These are phyloP conservation scores for Botryosphaeria dothidea DNA, from an alignment of 2,329 filamentous ascomycete species.

Conservation along the genomic window DNA sequence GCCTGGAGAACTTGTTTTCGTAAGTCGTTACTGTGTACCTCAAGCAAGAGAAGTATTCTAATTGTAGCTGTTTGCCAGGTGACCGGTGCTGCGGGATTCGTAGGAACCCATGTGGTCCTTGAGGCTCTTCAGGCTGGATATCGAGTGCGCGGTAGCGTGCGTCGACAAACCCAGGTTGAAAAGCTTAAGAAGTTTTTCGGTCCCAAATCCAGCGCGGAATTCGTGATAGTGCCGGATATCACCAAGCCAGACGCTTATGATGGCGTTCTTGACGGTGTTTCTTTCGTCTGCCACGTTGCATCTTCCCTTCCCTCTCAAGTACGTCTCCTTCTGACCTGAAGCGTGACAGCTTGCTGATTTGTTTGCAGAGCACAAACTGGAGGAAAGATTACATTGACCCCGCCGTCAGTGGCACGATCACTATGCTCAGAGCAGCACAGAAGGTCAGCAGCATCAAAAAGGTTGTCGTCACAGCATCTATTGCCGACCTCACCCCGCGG, in stretches of 20 bases:
- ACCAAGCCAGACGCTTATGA: slow-evolving; percentile 22
- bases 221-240: slow-evolving; percentile 24
- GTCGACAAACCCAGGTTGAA: slow-evolving; percentile 22
- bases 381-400: slow-evolving; percentile 28
- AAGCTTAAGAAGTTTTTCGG: slow-evolving; percentile 20
- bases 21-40: background rate
- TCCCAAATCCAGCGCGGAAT: slow-evolving; percentile 21
- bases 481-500: slow-evolving; percentile 23
- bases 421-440: slow-evolving; percentile 28
- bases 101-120: slow-evolving; percentile 16
- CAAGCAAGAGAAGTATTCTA: background rate
- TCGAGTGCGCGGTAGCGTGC: slow-evolving; percentile 17
- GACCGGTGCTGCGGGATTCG: slow-evolving; percentile 18
- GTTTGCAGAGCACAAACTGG: slow-evolving; percentile 17
- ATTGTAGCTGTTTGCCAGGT: background rate
- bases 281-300: slow-evolving; percentile 32
- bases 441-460: slow-evolving; percentile 27
- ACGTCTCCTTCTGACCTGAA: background rate
- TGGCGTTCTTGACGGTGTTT: slow-evolving; percentile 25
- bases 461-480: slow-evolving; percentile 30
- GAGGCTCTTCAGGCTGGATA: slow-evolving; percentile 19
- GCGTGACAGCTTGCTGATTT: background rate
- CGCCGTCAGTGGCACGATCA: slow-evolving; percentile 28
- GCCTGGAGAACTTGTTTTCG: slow-evolving; percentile 12
- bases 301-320: slow-evolving; percentile 27